A percentile compares a stretch with the other conserved stretches of the same genome.
These are phyloP conservation scores for Nicotiana tomentosiformis DNA, from an alignment of 257 asterid species.

Conservation along the genomic window DNA sequence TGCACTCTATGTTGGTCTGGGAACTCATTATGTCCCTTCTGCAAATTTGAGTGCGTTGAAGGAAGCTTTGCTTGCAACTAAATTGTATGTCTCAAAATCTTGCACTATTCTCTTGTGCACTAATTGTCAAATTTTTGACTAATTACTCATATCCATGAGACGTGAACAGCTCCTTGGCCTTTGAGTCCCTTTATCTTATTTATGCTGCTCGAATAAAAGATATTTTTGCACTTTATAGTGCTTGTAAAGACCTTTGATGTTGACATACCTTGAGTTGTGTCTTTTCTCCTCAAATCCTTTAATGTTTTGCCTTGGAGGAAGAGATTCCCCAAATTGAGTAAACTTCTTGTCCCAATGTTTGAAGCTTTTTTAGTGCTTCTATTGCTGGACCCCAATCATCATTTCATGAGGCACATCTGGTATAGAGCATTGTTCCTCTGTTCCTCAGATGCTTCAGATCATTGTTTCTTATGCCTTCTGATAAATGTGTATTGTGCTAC, in stretches of 20 bases:
- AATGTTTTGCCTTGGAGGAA: background rate
- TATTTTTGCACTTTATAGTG: background rate
- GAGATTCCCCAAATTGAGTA: background rate
- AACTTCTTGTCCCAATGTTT: background rate
- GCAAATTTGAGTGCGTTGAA: conserved; percentile 61
- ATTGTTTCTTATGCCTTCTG: conserved; percentile 3
- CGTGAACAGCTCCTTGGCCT: background rate
- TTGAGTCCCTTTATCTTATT: background rate
- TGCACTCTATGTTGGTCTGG: conserved; percentile 89
- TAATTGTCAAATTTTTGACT: background rate
- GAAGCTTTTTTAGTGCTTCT: background rate
- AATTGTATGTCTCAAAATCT: conserved; percentile 45
- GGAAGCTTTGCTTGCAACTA: conserved; percentile 54
- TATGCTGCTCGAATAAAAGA: background rate
- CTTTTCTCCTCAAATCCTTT: background rate
- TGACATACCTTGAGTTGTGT: background rate
- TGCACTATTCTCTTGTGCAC: background rate
- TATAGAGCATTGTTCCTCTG: background rate
- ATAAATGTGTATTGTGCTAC: background rate
- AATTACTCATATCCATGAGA: background rate
- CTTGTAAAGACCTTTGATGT: background rate
- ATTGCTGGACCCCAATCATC: background rate
- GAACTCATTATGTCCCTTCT: conserved; percentile 88
- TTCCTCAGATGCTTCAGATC: background rate
- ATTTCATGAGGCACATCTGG: background rate